Conservation (phyloP, 2,329 filamentous ascomycete species). For the Colletotrichum godetiae region DNA sequence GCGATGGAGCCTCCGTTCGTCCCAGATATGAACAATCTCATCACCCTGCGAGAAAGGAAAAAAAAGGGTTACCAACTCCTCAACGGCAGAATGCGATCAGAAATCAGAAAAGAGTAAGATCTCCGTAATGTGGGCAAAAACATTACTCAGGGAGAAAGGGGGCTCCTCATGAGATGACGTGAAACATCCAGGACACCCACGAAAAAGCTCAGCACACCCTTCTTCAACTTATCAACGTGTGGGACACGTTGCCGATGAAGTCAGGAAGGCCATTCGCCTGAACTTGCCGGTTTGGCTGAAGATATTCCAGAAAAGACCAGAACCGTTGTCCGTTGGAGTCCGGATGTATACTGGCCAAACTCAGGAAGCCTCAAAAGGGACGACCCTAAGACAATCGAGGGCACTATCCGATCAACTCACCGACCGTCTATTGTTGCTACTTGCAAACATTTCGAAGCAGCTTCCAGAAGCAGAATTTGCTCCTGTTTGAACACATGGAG, state of each 20-base stretch:
- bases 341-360: not conserved
- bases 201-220: not conserved
- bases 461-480: not conserved
- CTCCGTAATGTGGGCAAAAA: not conserved
- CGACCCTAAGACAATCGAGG: not conserved
- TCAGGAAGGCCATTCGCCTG: not conserved
- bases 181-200: conserved; percentile 1
- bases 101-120: not conserved
- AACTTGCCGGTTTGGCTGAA: conserved; percentile 1
- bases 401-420: not conserved
- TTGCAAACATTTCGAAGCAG: not conserved
- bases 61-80: not conserved
- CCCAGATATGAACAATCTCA: not conserved
- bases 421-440: too few species aligned
- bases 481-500: not conserved
- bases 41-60: not conserved
- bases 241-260: not conserved
- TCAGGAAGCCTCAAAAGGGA: not conserved
- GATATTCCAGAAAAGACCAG: not conserved
- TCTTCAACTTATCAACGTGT: not conserved
- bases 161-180: not conserved
- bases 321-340: not conserved
- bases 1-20: not conserved
- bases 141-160: not conserved
- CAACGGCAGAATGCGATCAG: not conserved